These are phyloP conservation scores for Aspergillus intermedius DNA, from an alignment of 2,329 filamentous ascomycete species.

Conservation along the genomic window DNA sequence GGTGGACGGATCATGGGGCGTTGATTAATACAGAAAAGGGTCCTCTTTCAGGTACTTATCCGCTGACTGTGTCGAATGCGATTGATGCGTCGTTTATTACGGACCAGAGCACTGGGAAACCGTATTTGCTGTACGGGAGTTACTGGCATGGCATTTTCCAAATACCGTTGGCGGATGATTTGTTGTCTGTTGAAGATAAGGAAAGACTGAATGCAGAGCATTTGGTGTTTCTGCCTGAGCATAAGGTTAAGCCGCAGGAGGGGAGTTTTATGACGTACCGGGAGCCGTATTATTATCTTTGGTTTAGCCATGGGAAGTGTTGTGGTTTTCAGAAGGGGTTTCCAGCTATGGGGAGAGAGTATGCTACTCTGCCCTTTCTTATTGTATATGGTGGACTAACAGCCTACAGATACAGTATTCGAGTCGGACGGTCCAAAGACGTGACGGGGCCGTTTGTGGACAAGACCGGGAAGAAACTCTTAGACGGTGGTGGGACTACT, in stretches of 20 bases:
- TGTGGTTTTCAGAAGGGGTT: constrained; percentile 25
- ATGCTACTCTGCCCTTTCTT: constrained; percentile 5
- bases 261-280: constrained; percentile 32
- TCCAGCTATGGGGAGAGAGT: constrained; percentile 26
- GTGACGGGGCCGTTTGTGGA: constrained; percentile 32
- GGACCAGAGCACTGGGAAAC: constrained; percentile 17
- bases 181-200: constrained; percentile 21
- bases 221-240: constrained; percentile 18
- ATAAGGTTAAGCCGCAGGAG: constrained; percentile 22
- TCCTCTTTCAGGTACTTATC: constrained; percentile 16
- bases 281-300: constrained; percentile 32
- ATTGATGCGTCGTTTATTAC: constrained; percentile 30
- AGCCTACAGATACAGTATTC: constrained; percentile 25
- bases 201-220: constrained; percentile 20
- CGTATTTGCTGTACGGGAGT: constrained; percentile 30
- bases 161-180: constrained; percentile 24
- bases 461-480: constrained; percentile 17
- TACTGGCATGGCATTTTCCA: constrained; percentile 33
- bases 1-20: constrained; percentile 32
- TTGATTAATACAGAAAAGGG: constrained; percentile 27
- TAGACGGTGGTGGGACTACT: constrained; percentile 27
- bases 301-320: constrained; percentile 36
- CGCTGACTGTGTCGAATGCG: constrained; percentile 31
- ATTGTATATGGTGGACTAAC: not conserved
- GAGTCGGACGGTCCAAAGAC: constrained; percentile 27